Percentiles rank a stretch among this genome's conserved stretches.
Conservation (phyloP, 2,329 filamentous ascomycete species). For the Chaetomiaceae sp. region DNA sequence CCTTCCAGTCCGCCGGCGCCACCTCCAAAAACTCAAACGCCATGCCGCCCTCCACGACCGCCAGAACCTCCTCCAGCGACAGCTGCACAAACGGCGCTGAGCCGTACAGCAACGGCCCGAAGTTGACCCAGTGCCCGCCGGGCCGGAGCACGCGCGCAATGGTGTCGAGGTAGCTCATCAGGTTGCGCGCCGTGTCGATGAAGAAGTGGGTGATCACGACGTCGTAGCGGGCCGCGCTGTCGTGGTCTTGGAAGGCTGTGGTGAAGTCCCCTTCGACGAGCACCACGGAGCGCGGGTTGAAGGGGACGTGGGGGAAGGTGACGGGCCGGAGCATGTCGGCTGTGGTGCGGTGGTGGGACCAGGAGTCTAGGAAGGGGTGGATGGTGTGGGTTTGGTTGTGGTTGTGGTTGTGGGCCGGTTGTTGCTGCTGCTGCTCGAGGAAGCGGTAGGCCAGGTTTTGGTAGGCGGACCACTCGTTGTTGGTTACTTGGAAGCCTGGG, state of each 20-base stretch:
- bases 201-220: slow-evolving; percentile 55
- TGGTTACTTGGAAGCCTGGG: slow-evolving; percentile 46
- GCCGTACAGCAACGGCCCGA: slow-evolving; percentile 53
- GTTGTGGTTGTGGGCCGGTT: slow-evolving; percentile 12
- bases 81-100: slow-evolving; percentile 52
- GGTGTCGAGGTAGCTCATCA: slow-evolving; percentile 51
- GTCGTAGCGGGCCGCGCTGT: slow-evolving; percentile 37
- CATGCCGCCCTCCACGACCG: slow-evolving; percentile 43
- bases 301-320: slow-evolving; percentile 40
- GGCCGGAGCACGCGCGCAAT: slow-evolving; percentile 44
- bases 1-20: slow-evolving; percentile 9
- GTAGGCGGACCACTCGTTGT: slow-evolving; percentile 56
- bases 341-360: slow-evolving; percentile 51
- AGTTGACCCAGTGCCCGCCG: slow-evolving; percentile 53
- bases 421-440: no score
- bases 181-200: slow-evolving; percentile 56
- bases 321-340: slow-evolving; percentile 44
- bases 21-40: slow-evolving; percentile 49
- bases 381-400: slow-evolving; percentile 31
- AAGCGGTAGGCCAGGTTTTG: slow-evolving; percentile 54
- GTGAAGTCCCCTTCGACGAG: slow-evolving; percentile 56
- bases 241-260: slow-evolving; percentile 33
- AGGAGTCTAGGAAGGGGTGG: slow-evolving; percentile 52
- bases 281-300: slow-evolving; percentile 38
- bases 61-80: slow-evolving; percentile 49